These are phyloP conservation scores for Aspergillus awamori DNA, from an alignment of 2,329 filamentous ascomycete genomes.

Conservation along the genomic window DNA sequence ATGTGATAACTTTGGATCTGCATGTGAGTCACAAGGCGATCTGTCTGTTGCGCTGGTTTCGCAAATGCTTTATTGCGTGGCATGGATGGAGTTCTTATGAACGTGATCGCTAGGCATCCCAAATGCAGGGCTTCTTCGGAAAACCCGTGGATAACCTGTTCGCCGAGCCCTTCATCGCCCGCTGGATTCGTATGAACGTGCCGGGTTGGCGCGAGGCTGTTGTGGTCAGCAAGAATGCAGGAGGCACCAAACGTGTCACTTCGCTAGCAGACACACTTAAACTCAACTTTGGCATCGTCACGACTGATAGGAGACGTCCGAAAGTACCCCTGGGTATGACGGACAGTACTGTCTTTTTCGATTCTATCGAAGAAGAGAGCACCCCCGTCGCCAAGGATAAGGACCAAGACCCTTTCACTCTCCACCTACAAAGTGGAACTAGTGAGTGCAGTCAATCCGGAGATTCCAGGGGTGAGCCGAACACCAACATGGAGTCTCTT, in stretches of 20 bases:
- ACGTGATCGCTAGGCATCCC: conserved; percentile 62
- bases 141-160: conserved; percentile 97
- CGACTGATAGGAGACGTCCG: conserved; percentile 59
- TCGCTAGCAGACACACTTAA: conserved; percentile 94
- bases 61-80: conserved; percentile 3
- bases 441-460: conserved; percentile 21
- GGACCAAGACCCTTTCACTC: conserved; percentile 32
- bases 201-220: conserved; percentile 84
- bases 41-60: conserved; percentile 2
- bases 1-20: conserved; percentile 95
- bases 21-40: conserved; percentile 59
- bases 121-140: conserved; percentile 99
- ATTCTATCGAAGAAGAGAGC: conserved; percentile 56
- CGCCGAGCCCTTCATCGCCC: conserved; percentile 90
- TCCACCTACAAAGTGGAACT: conserved; percentile 28
- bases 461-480: conserved; percentile 16
- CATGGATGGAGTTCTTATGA: conserved; percentile 23
- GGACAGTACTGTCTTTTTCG: conserved; percentile 76
- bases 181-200: conserved; percentile 92
- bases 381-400: conserved; percentile 31
- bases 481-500: conserved; percentile 29
- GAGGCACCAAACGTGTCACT: conserved; percentile 94
- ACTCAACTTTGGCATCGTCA: conserved; percentile 94
- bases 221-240: conserved; percentile 96
- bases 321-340: conserved; percentile 63